These are phyloP conservation scores for Penicillium sp. DNA, from an alignment of 2,329 filamentous ascomycete genomes.

Conservation along the genomic window DNA sequence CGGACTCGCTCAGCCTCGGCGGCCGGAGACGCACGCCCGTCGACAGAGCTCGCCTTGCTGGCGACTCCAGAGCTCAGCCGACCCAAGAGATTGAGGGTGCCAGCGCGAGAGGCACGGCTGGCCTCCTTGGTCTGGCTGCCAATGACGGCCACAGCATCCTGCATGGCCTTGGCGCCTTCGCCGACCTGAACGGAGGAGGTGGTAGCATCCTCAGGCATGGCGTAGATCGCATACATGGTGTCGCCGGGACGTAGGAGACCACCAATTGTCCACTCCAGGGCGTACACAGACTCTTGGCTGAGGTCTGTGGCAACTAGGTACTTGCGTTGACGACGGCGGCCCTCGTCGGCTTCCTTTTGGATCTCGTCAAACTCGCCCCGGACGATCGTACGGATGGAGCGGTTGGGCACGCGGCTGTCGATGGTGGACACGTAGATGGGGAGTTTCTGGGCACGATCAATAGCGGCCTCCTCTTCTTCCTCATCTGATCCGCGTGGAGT, in stretches of 20 bases:
- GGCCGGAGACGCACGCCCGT: slow-evolving; percentile 57
- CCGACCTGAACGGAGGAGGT: slow-evolving; percentile 56
- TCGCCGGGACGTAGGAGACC: slow-evolving; percentile 93
- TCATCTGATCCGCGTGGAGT: slow-evolving; percentile 79
- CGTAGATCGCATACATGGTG: slow-evolving; percentile 89
- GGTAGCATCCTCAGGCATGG: slow-evolving; percentile 77
- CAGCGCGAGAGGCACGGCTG: slow-evolving; percentile 39
- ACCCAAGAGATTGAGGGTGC: slow-evolving; percentile 36
- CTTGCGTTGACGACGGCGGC: slow-evolving; percentile 76
- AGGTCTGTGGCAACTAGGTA: slow-evolving; percentile 96
- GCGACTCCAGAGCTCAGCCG: slow-evolving; percentile 42
- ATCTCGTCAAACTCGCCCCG: slow-evolving; percentile 78
- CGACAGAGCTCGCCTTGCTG: slow-evolving; percentile 48
- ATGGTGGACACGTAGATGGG: slow-evolving; percentile 79
- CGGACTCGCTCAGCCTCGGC: slow-evolving; percentile 77
- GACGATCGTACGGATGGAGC: slow-evolving; percentile 85
- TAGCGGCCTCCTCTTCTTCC: slow-evolving; percentile 79
- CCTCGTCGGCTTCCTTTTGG: slow-evolving; percentile 75
- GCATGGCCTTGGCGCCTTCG: slow-evolving; percentile 73
- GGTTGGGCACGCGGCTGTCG: slow-evolving; percentile 70
- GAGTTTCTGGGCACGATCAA: slow-evolving; percentile 84
- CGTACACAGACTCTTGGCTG: slow-evolving; percentile 91
- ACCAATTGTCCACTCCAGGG: slow-evolving; percentile 95
- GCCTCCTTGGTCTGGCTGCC: slow-evolving; percentile 61
- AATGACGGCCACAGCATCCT: slow-evolving; percentile 73